Evolutionary conservation across 305 asterid species (phyloP).

Genomic region (Plantago lanceolata): DNA sequence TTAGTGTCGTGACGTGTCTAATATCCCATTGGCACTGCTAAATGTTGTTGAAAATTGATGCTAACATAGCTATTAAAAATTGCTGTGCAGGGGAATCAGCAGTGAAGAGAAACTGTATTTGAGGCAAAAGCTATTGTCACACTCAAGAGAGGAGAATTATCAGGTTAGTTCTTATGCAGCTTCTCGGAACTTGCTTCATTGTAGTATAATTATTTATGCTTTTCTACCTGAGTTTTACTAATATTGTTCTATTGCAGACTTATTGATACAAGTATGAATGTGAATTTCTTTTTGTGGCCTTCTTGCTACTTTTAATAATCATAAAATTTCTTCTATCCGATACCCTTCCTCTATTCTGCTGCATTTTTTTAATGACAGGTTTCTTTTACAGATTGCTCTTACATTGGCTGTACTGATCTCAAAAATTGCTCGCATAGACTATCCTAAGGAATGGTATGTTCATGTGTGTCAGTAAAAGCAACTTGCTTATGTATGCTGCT

Average conservation of each 20-base stretch:
- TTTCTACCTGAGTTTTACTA: constrained; percentile 12
- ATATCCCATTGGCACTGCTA: background rate
- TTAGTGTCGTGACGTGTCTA: background rate
- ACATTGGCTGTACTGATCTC: constrained; percentile 88
- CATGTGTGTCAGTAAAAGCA: constrained; percentile 15
- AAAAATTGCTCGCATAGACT: constrained; percentile 93
- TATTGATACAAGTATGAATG: constrained; percentile 1
- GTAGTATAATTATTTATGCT: constrained; percentile 21
- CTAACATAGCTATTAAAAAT: constrained; percentile 26
- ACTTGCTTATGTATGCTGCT: background rate
- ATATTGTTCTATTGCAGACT: constrained; percentile 12
- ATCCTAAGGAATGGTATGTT: constrained; percentile 88
- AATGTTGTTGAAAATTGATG: background rate
- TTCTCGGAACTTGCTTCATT: constrained; percentile 1
- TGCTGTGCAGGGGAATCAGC: constrained; percentile 68
- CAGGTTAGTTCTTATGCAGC: constrained; percentile 46
- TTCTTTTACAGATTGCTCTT: constrained; percentile 65
- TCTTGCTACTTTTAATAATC: constrained; percentile 9
- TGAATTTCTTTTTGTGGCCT: constrained; percentile 18
- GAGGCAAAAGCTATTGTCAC: constrained; percentile 73
- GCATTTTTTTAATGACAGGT: constrained; percentile 22
- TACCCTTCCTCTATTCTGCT: background rate
- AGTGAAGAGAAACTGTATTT: constrained; percentile 80
- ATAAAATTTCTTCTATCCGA: constrained; percentile 5
- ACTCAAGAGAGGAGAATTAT: constrained; percentile 83